phyloP scores from a whole-genome alignment of 371 early-diverging fungal species.

The Enterospora canceri region DNA sequence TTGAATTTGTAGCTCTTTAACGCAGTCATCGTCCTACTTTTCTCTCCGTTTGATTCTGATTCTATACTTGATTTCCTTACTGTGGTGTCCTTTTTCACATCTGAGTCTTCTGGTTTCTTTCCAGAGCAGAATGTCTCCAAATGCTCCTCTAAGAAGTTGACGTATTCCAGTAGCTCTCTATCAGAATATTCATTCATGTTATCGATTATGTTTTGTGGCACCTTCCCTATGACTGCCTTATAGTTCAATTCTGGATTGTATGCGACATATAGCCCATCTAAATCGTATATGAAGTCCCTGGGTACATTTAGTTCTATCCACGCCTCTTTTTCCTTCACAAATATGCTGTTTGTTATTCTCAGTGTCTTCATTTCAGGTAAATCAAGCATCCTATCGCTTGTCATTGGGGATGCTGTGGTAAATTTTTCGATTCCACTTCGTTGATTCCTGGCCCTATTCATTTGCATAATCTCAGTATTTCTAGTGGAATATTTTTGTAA shows the following conservation, averaged over 20 bases:
- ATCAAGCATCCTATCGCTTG: too few relatives aligned
- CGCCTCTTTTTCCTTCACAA: not conserved
- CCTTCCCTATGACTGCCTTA: conserved; percentile 21
- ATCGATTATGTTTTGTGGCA: conserved; percentile 27
- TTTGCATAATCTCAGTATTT: too few relatives aligned
- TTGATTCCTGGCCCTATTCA: too few relatives aligned
- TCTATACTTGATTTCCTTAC: not conserved
- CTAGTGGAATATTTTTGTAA: too few relatives aligned
- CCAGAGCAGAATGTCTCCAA: conserved; percentile 28
- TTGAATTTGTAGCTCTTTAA: conserved; percentile 21
- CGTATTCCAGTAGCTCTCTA: conserved; percentile 25
- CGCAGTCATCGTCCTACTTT: not conserved
- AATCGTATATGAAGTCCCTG: conserved; percentile 41
- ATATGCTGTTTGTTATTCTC: not conserved
- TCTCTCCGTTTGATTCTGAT: not conserved
- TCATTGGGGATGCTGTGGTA: too few relatives aligned
- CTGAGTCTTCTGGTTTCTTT: conserved; percentile 34
- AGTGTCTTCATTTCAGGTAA: too few relatives aligned
- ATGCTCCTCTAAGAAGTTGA: conserved; percentile 26
- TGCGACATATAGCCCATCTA: conserved; percentile 24
- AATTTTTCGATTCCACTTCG: too few relatives aligned
- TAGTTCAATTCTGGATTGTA: conserved; percentile 26
- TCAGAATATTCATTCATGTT: conserved; percentile 30
- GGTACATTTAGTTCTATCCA: conserved; percentile 14
- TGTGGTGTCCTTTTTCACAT: not conserved